phyloP scores from a whole-genome alignment of 495 filamentous ascomycete genomes.

The Cairneyella variabilis region DNA sequence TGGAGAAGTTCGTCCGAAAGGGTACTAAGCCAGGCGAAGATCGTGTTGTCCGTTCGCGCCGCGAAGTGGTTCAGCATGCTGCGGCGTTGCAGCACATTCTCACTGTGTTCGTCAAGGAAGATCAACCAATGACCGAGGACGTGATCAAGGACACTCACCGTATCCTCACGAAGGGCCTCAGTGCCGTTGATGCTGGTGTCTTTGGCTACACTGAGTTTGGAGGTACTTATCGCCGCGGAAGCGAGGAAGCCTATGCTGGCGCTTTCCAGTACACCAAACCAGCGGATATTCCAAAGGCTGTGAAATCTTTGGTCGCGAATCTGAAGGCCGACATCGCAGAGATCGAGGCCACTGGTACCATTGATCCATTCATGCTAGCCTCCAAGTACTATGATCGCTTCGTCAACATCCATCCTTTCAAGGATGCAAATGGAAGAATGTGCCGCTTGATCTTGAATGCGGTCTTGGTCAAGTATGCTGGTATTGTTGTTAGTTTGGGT shows the following conservation, averaged over 20 bases:
- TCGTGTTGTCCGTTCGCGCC: conserved; percentile 16
- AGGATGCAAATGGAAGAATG: conserved; percentile 36
- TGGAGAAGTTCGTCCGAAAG: too few species aligned
- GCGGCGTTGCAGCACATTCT: conserved; percentile 28
- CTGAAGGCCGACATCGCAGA: not conserved
- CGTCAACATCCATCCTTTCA: conserved; percentile 35
- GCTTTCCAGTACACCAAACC: not conserved
- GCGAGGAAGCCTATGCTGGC: not conserved
- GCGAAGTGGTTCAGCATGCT: conserved; percentile 34
- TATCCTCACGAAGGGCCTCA: conserved; percentile 26
- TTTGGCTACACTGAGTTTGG: not conserved
- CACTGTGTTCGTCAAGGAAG: conserved; percentile 14
- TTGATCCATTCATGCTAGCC: conserved; percentile 34
- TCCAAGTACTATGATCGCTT: conserved; percentile 31
- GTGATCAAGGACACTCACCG: conserved; percentile 32
- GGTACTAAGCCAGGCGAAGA: too few species aligned
- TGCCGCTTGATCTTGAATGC: conserved; percentile 35
- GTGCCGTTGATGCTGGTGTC: conserved; percentile 11
- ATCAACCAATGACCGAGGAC: conserved; percentile 27
- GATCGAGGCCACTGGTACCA: not conserved
- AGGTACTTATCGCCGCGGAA: conserved; percentile 7
- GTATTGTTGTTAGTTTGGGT: conserved; percentile 30
- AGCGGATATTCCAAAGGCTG: not conserved
- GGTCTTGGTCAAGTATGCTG: conserved; percentile 27
- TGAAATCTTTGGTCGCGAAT: not conserved